Base-by-base conservation (phyloP, 1,284 basidiomycete species). In the Tausonia pullulans region DNA sequence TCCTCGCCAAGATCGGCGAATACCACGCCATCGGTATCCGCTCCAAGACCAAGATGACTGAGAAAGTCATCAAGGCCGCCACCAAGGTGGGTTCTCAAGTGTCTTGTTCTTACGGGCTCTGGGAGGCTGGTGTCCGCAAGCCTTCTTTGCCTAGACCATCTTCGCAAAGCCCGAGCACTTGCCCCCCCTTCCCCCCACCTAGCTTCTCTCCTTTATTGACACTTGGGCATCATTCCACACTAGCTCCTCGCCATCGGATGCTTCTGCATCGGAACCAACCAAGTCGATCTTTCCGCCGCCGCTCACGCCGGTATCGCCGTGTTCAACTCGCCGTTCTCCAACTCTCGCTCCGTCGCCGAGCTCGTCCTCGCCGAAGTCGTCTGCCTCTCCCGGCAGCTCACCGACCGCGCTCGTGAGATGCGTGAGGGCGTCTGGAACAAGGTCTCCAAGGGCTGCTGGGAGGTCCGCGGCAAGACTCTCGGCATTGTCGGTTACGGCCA, bases 301-400 rank as follows among this genome's bases (percentile, higher is more conserved):
- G 85, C 90, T 59, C 84, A 84, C 67, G 86, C 87, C 65, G 96
- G 96, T 70, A 90, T 99, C 69, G 90, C 94, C 50, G 96, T 99
- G 63, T 99, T 99, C 84, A 99, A 99, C 79, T 98, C 95, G 11
- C 96, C 96, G 46, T 99, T 98, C 80, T 95, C 96, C 76, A 99
- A 99, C 80, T 98, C 96, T 53, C 90, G 96, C 69, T 98, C 95
- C 0, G 96, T 99, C 61, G 96, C 96, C 58, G 96, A 99, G 79
- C 86, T 99, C 59, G 96, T 99, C 75, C 87, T 99, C 75, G 84
- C 86, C 67, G 96, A 99, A 78, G 82, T 98, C 72, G 86, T 99
- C 72, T 87, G 87, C 5, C 86, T 99, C 68, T 96, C 96, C 11
- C 87, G 96, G 52, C 96, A 99, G 76, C 83, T 97, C 69, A 85